Evolutionary conservation across 2,329 filamentous ascomycete species (phyloP).

Genomic region (Monosporascus sp.): DNA sequence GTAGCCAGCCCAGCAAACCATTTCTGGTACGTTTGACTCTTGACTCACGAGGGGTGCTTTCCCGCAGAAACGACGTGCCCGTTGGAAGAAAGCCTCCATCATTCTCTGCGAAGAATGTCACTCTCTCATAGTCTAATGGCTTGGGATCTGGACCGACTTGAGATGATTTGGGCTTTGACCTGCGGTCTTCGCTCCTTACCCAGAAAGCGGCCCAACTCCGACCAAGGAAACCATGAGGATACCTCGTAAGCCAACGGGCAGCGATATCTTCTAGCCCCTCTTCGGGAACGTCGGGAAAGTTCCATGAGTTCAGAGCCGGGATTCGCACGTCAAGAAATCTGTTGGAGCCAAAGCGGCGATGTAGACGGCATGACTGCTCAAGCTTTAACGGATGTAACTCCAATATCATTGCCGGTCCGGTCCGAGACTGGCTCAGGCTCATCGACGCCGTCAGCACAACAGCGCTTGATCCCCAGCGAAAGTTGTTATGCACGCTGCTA

Average conservation of each 20-base stretch:
- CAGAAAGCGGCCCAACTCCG: constrained; percentile 40
- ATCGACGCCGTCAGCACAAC: constrained; percentile 36
- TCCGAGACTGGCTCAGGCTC: constrained; percentile 22
- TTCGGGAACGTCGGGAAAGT: constrained; percentile 21
- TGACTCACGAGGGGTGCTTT: background rate
- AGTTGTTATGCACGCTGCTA: constrained; percentile 26
- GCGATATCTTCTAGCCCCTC: constrained; percentile 26
- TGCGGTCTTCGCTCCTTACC: constrained; percentile 26
- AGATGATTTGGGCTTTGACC: constrained; percentile 27
- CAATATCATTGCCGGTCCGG: constrained; percentile 35
- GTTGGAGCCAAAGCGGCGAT: constrained; percentile 46
- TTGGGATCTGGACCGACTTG: constrained; percentile 15
- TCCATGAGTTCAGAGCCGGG: constrained; percentile 31
- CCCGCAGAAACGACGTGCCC: constrained; percentile 17
- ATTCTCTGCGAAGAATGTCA: constrained; percentile 47
- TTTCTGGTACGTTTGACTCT: constrained; percentile 11
- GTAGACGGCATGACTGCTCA: constrained; percentile 41
- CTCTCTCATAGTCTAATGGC: constrained; percentile 26
- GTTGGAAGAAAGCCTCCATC: constrained; percentile 30
- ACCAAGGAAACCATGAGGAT: constrained; percentile 34
- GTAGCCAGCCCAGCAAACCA: constrained; percentile 42
- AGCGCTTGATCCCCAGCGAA: constrained; percentile 23
- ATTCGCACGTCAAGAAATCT: constrained; percentile 47
- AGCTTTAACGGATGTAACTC: constrained; percentile 39
- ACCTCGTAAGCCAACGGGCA: constrained; percentile 28